These are phyloP conservation scores for Fonticula alba DNA, from an alignment of 78 protist genomes.

Conservation along the genomic window DNA sequence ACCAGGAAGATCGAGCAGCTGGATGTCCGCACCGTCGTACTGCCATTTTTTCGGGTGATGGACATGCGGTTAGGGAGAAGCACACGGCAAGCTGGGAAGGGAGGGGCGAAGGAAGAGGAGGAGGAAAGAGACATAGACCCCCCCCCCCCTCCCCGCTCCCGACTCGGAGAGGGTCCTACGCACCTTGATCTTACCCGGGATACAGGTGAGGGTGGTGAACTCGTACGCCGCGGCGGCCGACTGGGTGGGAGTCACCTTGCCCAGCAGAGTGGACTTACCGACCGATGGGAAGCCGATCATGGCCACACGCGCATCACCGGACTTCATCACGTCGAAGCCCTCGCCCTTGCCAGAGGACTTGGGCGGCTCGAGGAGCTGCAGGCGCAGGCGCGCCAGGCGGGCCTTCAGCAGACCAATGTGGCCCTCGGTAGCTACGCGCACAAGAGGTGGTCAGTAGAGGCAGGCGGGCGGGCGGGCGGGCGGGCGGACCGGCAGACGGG, in stretches of 20 bases:
- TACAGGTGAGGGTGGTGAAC: slow-evolving; percentile 97
- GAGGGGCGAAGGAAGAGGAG: no score
- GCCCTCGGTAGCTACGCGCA: slow-evolving; percentile 10
- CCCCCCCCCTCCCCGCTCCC: no score
- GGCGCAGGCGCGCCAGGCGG: slow-evolving; percentile 65
- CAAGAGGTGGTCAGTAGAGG: no score
- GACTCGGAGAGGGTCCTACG: no score
- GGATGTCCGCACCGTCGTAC: slow-evolving; percentile 63
- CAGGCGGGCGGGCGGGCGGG: no score
- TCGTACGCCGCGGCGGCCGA: slow-evolving; percentile 87
- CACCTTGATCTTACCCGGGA: slow-evolving; percentile 78
- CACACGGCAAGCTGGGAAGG: no score
- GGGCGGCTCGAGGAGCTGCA: slow-evolving; percentile 29
- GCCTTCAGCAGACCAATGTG: slow-evolving; percentile 67
- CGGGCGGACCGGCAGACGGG: no score
- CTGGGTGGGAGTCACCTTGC: slow-evolving; percentile 42
- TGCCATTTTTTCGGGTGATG: no score
- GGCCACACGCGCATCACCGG: slow-evolving; percentile 75
- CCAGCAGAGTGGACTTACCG: slow-evolving; percentile 94
- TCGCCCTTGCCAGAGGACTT: slow-evolving; percentile 32
- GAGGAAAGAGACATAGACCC: no score
- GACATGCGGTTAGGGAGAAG: no score
- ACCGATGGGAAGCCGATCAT: slow-evolving; percentile 96
- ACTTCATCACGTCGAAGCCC: slow-evolving; percentile 82
- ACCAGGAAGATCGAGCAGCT: slow-evolving; percentile 84